These are phyloP conservation scores for Pezicula radicicola DNA, from an alignment of 2,329 filamentous ascomycete genomes.

Conservation along the genomic window DNA sequence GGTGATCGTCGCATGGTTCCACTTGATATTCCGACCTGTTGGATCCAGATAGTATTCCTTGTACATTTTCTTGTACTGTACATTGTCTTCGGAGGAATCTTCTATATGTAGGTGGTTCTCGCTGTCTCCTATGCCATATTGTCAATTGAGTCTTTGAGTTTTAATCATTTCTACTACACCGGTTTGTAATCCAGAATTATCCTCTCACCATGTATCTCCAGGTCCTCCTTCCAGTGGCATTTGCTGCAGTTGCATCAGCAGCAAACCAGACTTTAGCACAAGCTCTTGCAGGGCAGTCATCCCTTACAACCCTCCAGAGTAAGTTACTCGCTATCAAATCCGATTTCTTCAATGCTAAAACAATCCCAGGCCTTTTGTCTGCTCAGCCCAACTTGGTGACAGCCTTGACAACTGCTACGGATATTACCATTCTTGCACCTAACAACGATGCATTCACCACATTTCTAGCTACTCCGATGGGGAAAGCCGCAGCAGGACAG, in stretches of 20 bases:
- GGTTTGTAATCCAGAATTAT: neutral
- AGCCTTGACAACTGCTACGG: slow-evolving; percentile 25
- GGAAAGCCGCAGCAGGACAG: slow-evolving; percentile 24
- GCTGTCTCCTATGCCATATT: neutral
- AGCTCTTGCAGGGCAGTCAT: neutral
- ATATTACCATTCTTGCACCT: slow-evolving; percentile 47
- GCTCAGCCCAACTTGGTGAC: neutral
- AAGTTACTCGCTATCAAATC: neutral
- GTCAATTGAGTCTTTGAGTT: neutral
- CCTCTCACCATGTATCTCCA: neutral
- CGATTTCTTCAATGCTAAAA: neutral
- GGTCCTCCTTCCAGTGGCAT: neutral
- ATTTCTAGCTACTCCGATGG: slow-evolving; percentile 17
- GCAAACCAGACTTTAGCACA: neutral
- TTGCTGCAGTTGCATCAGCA: slow-evolving; percentile 1
- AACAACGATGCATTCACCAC: slow-evolving; percentile 26
- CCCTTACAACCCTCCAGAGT: neutral
- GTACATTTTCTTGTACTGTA: neutral
- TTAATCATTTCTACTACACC: neutral
- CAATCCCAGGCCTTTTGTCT: neutral
- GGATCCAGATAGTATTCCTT: neutral
- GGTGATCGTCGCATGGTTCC: neutral
- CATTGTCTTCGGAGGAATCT: neutral
- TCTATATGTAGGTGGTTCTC: neutral
- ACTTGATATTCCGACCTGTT: neutral